A percentile compares a stretch with the other conserved stretches of the same genome.
Evolutionary conservation across 1,284 basidiomycete species (phyloP).

Genomic region (Cutaneotrichosporon curvatum): DNA sequence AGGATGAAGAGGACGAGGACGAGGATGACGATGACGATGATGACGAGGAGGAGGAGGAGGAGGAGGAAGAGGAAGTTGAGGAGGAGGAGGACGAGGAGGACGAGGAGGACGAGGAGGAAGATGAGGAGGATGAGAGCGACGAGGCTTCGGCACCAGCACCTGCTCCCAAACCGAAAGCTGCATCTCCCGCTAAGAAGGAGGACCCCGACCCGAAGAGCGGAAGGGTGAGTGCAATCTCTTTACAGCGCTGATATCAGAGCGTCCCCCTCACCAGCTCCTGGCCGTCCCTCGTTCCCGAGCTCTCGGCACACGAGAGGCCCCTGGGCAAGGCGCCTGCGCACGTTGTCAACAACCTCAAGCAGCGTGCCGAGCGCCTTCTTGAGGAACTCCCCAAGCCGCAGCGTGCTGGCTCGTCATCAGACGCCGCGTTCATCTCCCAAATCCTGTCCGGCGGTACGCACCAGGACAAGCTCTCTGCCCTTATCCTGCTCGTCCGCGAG

Average conservation of each 20-base stretch:
- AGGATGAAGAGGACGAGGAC: constrained; percentile 39
- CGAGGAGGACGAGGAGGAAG: constrained; percentile 27
- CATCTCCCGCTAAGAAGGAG: constrained; percentile 26
- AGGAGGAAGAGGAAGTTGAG: constrained; percentile 29
- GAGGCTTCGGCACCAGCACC: neutral
- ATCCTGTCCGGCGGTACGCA: constrained; percentile 83
- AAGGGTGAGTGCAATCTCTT: constrained; percentile 14
- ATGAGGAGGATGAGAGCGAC: constrained; percentile 15
- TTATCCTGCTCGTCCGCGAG: constrained; percentile 83
- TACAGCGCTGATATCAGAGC: constrained; percentile 13
- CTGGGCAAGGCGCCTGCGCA: constrained; percentile 12
- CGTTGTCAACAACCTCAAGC: constrained; percentile 27
- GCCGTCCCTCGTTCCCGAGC: constrained; percentile 30
- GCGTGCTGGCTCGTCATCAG: constrained; percentile 51
- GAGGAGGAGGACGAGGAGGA: constrained; percentile 19
- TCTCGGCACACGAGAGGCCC: constrained; percentile 19
- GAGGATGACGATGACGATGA: constrained; percentile 37
- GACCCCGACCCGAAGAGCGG: constrained; percentile 29
- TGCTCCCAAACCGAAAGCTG: constrained; percentile 7
- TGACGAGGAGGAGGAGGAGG: constrained; percentile 31
- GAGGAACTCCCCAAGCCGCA: constrained; percentile 30
- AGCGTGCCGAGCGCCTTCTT: constrained; percentile 28
- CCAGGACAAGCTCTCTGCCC: constrained; percentile 84
- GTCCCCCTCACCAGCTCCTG: constrained; percentile 30
- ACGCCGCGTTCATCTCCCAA: constrained; percentile 71